phyloP scores from a whole-genome alignment of 192 early-diverging fungal species.

The Backusella tarrabulga region DNA sequence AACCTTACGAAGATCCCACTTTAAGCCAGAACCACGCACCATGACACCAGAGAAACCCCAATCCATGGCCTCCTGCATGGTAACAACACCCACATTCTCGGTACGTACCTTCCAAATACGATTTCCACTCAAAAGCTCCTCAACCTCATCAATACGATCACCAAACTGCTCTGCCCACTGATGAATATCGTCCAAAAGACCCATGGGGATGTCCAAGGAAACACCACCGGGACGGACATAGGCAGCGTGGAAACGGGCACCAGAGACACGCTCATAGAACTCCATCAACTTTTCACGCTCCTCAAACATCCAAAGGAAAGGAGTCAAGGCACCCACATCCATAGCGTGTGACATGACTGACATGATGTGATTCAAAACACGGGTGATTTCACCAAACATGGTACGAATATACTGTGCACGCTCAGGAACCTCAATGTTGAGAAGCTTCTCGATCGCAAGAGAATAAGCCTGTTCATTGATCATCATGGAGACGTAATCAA shows the following conservation, averaged over 20 bases:
- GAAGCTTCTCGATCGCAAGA: constrained; percentile 95
- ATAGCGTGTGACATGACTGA: constrained; percentile 94
- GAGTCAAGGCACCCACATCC: constrained; percentile 97
- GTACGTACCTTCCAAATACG: constrained; percentile 95
- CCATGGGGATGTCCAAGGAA: constrained; percentile 87
- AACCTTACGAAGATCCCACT: constrained; percentile 93
- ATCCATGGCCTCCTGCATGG: constrained; percentile 85
- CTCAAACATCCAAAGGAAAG: constrained; percentile 99
- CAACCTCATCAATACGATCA: constrained; percentile 89
- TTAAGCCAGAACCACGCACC: constrained; percentile 90
- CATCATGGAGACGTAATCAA: constrained; percentile 99
- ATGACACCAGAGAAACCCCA: constrained; percentile 94
- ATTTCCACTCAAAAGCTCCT: constrained; percentile 91
- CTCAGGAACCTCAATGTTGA: constrained; percentile 94
- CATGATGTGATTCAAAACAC: constrained; percentile 98
- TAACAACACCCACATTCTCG: constrained; percentile 83
- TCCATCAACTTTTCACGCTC: constrained; percentile 99
- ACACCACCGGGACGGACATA: constrained; percentile 98
- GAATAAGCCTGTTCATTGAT: constrained; percentile 98
- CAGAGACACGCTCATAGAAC: constrained; percentile 97
- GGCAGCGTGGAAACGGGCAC: constrained; percentile 97
- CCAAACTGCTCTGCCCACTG: constrained; percentile 91
- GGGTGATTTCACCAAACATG: constrained; percentile 96
- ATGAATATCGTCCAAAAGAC: constrained; percentile 94
- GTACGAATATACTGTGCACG: constrained; percentile 97